Conservation (phyloP, 345 rosid species). For the Eucalyptus sideroxylon region DNA sequence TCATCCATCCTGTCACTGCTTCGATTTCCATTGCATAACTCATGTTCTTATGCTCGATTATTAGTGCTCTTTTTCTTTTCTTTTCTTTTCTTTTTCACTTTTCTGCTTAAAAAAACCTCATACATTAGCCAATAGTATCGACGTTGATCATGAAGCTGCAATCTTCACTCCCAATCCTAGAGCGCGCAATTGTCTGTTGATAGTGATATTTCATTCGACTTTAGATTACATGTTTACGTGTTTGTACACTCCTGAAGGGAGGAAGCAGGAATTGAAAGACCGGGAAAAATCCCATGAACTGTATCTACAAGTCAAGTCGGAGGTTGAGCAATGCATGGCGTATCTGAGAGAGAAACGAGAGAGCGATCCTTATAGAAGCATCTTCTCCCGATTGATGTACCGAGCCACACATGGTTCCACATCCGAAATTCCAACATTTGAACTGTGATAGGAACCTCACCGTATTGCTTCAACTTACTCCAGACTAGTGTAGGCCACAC, state of each 20-base stretch:
- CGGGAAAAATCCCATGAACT: conserved; percentile 43
- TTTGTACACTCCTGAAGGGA: conserved; percentile 14
- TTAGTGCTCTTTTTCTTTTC: not conserved
- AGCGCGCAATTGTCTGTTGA: not conserved
- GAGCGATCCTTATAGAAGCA: conserved; percentile 52
- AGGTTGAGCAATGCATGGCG: conserved; percentile 44
- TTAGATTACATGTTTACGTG: not conserved
- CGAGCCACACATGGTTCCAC: conserved; percentile 34
- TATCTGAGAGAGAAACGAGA: conserved; percentile 56
- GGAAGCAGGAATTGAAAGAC: conserved; percentile 37
- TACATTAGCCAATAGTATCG: not conserved
- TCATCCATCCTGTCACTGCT: not conserved
- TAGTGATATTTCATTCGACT: not conserved
- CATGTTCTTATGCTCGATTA: not conserved
- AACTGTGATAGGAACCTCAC: conserved; percentile 11
- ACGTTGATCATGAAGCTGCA: not conserved
- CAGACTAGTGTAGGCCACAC: not conserved
- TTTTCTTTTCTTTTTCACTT: not conserved
- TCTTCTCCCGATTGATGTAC: conserved; percentile 33
- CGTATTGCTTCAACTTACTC: not conserved
- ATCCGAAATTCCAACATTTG: conserved; percentile 54
- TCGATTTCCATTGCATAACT: not conserved
- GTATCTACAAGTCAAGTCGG: conserved; percentile 50
- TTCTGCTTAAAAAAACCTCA: not conserved
- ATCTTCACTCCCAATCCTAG: not conserved